phyloP scores from a whole-genome alignment of 805 yeast species.

The Wickerhamomyces hampshirensis region DNA sequence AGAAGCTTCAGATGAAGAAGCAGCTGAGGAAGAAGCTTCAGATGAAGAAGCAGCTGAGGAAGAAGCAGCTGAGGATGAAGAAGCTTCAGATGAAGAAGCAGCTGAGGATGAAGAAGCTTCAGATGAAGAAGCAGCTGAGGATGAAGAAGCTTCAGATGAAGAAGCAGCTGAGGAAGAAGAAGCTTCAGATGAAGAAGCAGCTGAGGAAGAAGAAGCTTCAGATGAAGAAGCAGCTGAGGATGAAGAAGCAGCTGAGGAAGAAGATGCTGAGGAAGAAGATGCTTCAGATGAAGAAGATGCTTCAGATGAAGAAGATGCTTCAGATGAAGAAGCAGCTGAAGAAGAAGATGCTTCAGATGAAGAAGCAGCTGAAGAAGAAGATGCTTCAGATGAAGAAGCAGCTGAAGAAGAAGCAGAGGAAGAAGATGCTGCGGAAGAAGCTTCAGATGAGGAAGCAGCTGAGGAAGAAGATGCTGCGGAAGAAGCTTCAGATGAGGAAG shows the following conservation, averaged over 20 bases:
- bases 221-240: background rate
- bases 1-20: slow-evolving; percentile 4
- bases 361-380: slow-evolving; percentile 1
- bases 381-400: background rate
- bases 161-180: background rate
- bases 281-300: background rate
- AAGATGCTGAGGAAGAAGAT: slow-evolving; percentile 3
- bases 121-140: slow-evolving; percentile 2
- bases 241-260: background rate
- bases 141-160: slow-evolving; percentile 1
- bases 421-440: background rate
- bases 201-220: background rate
- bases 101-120: slow-evolving; percentile 3
- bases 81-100: too few species aligned
- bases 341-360: slow-evolving; percentile 4
- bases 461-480: background rate
- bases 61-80: too few species aligned
- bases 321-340: slow-evolving; percentile 1
- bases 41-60: too few species aligned
- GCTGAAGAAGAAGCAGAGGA: background rate
- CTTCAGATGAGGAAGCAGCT: background rate
- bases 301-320: slow-evolving; percentile 4
- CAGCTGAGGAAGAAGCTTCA: slow-evolving; percentile 13
- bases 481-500: background rate
- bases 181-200: background rate